Evolutionary conservation across 176 grass and related monocot genomes (phyloP).

Genomic region (Elymus sibiricus): DNA sequence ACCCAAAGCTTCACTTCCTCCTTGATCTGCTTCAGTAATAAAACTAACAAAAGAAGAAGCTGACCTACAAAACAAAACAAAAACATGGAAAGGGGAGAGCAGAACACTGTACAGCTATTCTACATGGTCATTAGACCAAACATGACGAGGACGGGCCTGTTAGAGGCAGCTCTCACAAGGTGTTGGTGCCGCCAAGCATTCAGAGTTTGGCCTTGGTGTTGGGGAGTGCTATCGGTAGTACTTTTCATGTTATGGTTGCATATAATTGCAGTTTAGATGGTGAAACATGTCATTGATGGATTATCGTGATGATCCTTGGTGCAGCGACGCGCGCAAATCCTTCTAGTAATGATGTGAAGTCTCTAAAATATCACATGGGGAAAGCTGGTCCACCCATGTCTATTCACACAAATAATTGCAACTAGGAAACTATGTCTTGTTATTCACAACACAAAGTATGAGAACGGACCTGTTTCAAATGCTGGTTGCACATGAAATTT

Average conservation of each 20-base stretch:
- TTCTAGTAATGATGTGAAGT: not conserved
- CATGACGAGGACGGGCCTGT: not conserved
- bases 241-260: not conserved
- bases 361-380: not conserved
- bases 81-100: not conserved
- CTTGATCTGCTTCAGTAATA: not conserved
- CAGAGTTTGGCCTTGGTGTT: not conserved
- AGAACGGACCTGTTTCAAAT: not conserved
- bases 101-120: not conserved
- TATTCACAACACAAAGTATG: not conserved
- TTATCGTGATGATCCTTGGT: not conserved
- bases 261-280: not conserved
- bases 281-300: not conserved
- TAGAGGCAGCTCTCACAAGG: not conserved
- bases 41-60: too few relatives aligned
- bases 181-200: not conserved
- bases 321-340: not conserved
- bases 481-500: not conserved
- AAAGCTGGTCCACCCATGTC: not conserved
- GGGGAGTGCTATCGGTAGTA: not conserved
- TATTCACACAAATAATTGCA: not conserved
- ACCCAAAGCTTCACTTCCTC: not conserved
- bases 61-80: not conserved
- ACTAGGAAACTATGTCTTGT: not conserved
- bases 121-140: not conserved